Evolutionary conservation across 2,329 filamentous ascomycete genomes (phyloP).

Genomic region (Arthroderma uncinatum): DNA sequence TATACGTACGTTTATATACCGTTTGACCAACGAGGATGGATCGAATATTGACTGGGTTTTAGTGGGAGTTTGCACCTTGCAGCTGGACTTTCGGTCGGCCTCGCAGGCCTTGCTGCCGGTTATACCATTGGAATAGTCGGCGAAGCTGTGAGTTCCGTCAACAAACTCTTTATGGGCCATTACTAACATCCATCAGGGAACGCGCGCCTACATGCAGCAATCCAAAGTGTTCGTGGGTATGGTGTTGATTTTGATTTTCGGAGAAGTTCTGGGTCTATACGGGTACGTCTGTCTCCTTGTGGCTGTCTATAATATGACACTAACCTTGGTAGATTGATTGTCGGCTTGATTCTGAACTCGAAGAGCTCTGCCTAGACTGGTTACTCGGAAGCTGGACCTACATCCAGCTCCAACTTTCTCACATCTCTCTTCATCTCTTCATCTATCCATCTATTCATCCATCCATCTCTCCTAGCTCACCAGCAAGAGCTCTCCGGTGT

Average conservation of each 20-base stretch:
- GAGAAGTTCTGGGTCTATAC: conserved; percentile 91
- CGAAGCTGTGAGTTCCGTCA: conserved; percentile 54
- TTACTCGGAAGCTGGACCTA: neutral
- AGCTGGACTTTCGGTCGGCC: conserved; percentile 78
- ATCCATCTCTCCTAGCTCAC: neutral
- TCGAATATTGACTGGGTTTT: conserved; percentile 17
- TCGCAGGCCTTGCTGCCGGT: conserved; percentile 85
- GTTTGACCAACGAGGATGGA: neutral
- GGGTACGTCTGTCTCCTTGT: conserved; percentile 63
- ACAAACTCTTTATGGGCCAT: neutral
- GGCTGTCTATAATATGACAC: conserved; percentile 21
- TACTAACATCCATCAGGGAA: conserved; percentile 44
- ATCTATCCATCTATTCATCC: neutral
- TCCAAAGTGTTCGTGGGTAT: conserved; percentile 95
- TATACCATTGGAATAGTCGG: conserved; percentile 95
- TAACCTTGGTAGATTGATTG: conserved; percentile 56
- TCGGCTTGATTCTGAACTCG: conserved; percentile 82
- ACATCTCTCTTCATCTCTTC: neutral
- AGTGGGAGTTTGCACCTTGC: conserved; percentile 90
- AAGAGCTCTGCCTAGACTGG: conserved; percentile 43
- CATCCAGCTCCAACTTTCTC: neutral
- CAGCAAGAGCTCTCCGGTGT: neutral
- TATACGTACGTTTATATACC: conserved; percentile 53
- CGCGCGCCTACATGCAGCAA: conserved; percentile 92
- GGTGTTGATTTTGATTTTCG: conserved; percentile 97